phyloP scores from a whole-genome alignment of 2,329 filamentous ascomycete genomes.

The Sporothrix brunneoviolacea region DNA sequence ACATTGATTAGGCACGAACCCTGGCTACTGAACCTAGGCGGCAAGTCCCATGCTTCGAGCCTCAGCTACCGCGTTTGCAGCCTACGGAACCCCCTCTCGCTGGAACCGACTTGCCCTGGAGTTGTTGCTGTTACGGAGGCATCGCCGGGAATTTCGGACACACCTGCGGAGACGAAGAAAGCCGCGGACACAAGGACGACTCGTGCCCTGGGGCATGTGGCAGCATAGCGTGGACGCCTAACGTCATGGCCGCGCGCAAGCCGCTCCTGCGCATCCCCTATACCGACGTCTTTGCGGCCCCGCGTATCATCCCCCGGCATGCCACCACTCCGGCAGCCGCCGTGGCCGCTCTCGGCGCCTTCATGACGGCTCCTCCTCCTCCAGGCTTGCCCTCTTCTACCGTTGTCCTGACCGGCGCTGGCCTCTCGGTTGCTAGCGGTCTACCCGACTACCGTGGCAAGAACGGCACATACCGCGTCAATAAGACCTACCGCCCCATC shows the following conservation, averaged over 20 bases:
- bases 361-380: slow-evolving; percentile 59
- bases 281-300: slow-evolving; percentile 71
- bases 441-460: slow-evolving; percentile 86
- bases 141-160: too few relatives aligned
- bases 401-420: slow-evolving; percentile 66
- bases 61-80: too few relatives aligned
- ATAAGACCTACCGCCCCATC: slow-evolving; percentile 83
- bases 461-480: slow-evolving; percentile 87
- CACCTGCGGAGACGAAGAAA: too few relatives aligned
- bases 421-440: slow-evolving; percentile 87
- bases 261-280: slow-evolving; percentile 85
- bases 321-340: slow-evolving; percentile 67
- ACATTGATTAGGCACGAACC: too few relatives aligned
- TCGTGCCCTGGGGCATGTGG: too few relatives aligned
- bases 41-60: too few relatives aligned
- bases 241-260: slow-evolving; percentile 51
- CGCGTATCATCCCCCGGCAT: slow-evolving; percentile 64
- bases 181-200: too few relatives aligned
- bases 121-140: too few relatives aligned
- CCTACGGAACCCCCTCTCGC: too few relatives aligned
- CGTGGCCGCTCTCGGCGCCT: slow-evolving; percentile 67
- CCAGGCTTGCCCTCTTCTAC: slow-evolving; percentile 40
- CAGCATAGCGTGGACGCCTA: too few relatives aligned
- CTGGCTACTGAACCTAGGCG: too few relatives aligned
- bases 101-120: too few relatives aligned